Evolutionary conservation across 176 grass and related monocot species (phyloP).

Genomic region (Triticum dicoccoides): DNA sequence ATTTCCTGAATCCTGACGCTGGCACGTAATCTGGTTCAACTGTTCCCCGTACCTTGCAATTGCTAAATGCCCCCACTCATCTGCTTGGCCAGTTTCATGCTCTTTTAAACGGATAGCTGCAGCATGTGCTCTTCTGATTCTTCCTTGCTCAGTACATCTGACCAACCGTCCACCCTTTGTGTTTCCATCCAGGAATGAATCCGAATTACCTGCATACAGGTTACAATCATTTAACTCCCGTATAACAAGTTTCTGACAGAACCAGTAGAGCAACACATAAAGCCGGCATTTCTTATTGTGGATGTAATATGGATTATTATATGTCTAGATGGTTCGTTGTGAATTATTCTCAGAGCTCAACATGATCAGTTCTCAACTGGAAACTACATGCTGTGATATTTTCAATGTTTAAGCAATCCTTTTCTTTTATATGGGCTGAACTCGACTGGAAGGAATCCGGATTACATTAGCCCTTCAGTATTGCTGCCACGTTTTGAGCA

Average conservation of each 20-base stretch:
- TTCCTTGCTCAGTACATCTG: slow-evolving; percentile 69
- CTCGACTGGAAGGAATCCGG: too few species aligned
- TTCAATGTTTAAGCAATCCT: too few species aligned
- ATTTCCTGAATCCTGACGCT: too few species aligned
- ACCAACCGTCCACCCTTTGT: slow-evolving; percentile 67
- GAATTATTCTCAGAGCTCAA: neutral
- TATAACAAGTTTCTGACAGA: too few species aligned
- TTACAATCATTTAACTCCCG: too few species aligned
- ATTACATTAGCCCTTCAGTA: too few species aligned
- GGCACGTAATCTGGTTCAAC: slow-evolving; percentile 33
- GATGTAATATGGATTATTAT: neutral
- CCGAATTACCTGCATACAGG: slow-evolving; percentile 54
- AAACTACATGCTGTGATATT: too few species aligned
- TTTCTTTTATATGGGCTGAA: too few species aligned
- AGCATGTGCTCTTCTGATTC: slow-evolving; percentile 51
- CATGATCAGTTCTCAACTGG: neutral
- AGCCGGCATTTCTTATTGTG: neutral
- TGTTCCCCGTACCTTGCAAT: slow-evolving; percentile 82
- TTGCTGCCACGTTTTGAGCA: too few species aligned
- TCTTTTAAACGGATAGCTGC: slow-evolving; percentile 60
- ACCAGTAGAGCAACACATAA: too few species aligned
- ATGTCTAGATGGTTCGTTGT: neutral
- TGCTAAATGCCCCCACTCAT: slow-evolving; percentile 55
- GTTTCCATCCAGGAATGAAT: slow-evolving; percentile 83
- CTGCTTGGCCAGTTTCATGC: slow-evolving; percentile 42